Conservation (phyloP, 1,284 basidiomycete species). For the Boletus calvinii region DNA sequence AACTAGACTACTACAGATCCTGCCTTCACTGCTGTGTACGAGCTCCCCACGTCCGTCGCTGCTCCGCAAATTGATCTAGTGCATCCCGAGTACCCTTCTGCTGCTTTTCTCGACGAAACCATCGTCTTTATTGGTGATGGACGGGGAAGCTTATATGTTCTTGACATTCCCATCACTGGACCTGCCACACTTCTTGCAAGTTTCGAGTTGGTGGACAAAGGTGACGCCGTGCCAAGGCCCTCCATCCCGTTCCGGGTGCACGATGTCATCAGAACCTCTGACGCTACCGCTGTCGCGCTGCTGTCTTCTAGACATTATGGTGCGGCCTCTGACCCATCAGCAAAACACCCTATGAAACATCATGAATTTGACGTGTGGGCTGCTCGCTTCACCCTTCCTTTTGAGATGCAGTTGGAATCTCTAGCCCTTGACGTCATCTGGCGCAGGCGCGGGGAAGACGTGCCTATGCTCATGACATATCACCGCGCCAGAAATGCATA, state of each 20-base stretch:
- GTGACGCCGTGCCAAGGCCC: constrained; percentile 18
- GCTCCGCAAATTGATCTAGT: constrained; percentile 36
- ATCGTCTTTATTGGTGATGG: constrained; percentile 73
- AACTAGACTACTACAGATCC: constrained; percentile 55
- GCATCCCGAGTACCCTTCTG: constrained; percentile 77
- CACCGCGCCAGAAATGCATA: constrained; percentile 46
- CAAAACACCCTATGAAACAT: constrained; percentile 19
- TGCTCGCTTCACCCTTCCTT: constrained; percentile 48
- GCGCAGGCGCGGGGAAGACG: constrained; percentile 67
- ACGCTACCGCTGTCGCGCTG: constrained; percentile 45
- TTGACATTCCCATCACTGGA: constrained; percentile 37
- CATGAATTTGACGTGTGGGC: constrained; percentile 65
- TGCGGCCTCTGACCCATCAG: constrained; percentile 13
- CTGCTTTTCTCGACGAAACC: constrained; percentile 51
- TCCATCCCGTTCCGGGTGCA: constrained; percentile 61
- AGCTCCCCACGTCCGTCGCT: constrained; percentile 55
- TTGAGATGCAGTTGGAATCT: constrained; percentile 33
- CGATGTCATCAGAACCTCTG: constrained; percentile 39
- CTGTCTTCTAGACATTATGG: constrained; percentile 56
- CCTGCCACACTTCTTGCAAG: constrained; percentile 49
- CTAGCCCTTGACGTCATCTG: constrained; percentile 55
- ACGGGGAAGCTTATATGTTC: constrained; percentile 63
- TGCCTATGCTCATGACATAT: constrained; percentile 65
- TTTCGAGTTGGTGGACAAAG: constrained; percentile 48
- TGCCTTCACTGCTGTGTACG: constrained; percentile 55